Base-by-base conservation (phyloP, 805 yeast species). In the Myxozyma geophila region DNA sequence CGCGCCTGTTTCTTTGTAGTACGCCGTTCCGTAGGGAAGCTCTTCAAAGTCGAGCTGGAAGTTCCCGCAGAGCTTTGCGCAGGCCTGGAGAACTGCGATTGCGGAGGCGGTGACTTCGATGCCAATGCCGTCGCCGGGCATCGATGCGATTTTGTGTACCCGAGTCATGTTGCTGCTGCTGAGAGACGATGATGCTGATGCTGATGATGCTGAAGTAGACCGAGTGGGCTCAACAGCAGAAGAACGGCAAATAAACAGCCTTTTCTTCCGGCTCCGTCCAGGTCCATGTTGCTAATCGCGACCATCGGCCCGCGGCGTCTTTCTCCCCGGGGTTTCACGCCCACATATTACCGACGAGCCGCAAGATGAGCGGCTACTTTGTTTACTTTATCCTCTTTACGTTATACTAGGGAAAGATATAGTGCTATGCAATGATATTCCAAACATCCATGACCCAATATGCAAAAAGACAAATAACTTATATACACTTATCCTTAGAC, bases 111-210 rank as follows among this genome's bases (percentile, higher is more conserved):
- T 54, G 36, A 66, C 69, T 48, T 66, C 69, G 21, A 59, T 59
- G 19, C 69, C 69, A n/a, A 66, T 66, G 39, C 69, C 69, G 49
- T 66, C 69, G 49, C 63, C 69, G 17, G 69, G 68, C 40, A 66
- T 64, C 28, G 51, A 39, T 2, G 66, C 69, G 40, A 66, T 66
- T 33, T 52, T 59, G 58, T 59, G 47, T 13, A 33, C 48, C 1
- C 35, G 43, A 28, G 43, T 36, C 48, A 43, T 57, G 15, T 15
- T 13, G 40, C 28, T 28, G 48, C 4, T 43, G 21, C 10, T 21
- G 48, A 43, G 51, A 9, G 49, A 8, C 7, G 23, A 48, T 28
- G 28, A 28, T 28, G 28, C 28, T 7, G 41, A 39, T 39, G 7
- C 41, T 2, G 41, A n/a, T n/a, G 28, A 28, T 28, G n/a, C n/a